phyloP scores from a whole-genome alignment of 441 rosid genomes.

The Francoa sonchifolia region DNA sequence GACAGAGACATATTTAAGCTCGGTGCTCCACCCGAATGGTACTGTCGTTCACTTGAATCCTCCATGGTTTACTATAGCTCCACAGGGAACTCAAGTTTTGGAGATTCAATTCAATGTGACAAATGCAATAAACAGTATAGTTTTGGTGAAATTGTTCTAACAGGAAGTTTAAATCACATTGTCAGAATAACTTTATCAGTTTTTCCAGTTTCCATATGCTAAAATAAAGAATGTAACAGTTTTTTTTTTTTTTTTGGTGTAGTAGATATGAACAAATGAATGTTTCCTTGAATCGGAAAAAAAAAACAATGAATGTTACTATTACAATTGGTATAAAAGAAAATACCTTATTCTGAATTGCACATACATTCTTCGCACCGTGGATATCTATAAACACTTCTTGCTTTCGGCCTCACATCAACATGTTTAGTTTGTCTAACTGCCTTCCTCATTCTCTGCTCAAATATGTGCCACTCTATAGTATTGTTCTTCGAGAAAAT shows the following conservation, averaged over 20 bases:
- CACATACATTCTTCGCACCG: slow-evolving; percentile 87
- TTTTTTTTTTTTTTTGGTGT: too few relatives aligned
- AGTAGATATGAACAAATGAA: too few relatives aligned
- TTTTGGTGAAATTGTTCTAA: slow-evolving; percentile 64
- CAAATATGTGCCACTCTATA: slow-evolving; percentile 73
- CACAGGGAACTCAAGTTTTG: slow-evolving; percentile 38
- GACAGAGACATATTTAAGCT: slow-evolving; percentile 40
- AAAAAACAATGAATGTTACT: slow-evolving; percentile 12
- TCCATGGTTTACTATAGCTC: slow-evolving; percentile 44
- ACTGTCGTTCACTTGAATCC: slow-evolving; percentile 44
- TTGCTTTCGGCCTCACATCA: slow-evolving; percentile 54
- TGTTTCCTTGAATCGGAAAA: slow-evolving; percentile 2
- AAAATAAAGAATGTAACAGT: not conserved
- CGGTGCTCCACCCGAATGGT: slow-evolving; percentile 54
- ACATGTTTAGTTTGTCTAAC: slow-evolving; percentile 87
- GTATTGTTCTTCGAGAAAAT: slow-evolving; percentile 66
- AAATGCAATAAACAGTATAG: slow-evolving; percentile 27
- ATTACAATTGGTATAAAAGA: slow-evolving; percentile 1
- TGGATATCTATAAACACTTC: slow-evolving; percentile 79
- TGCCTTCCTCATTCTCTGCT: slow-evolving; percentile 78
- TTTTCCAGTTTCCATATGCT: slow-evolving; percentile 25
- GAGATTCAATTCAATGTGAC: slow-evolving; percentile 39
- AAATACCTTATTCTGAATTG: slow-evolving; percentile 7
- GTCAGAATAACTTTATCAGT: slow-evolving; percentile 54
- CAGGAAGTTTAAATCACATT: slow-evolving; percentile 60